Percentiles rank a stretch among this genome's conserved stretches.
Conservation (phyloP, 257 asterid genomes). For the Ilex asprella region DNA sequence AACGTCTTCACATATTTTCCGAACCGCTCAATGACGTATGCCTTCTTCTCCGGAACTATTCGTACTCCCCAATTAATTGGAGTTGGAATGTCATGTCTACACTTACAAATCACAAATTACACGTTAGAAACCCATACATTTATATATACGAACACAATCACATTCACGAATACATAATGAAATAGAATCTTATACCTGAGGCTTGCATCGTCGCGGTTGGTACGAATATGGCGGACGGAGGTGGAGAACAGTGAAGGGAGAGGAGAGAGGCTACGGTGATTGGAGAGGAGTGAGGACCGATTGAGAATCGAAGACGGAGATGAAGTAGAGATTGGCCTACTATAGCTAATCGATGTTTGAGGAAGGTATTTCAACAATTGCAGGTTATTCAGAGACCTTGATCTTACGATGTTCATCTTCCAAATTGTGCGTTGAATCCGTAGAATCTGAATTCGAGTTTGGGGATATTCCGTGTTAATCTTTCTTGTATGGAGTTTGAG, state of each 20-base stretch:
- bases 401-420: too few relatives aligned
- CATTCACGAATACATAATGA: background rate
- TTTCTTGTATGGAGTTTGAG: too few relatives aligned
- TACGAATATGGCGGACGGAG: constrained; percentile 61
- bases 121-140: constrained; percentile 19
- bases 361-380: too few relatives aligned
- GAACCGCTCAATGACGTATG: background rate
- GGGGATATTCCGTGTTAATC: too few relatives aligned
- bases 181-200: constrained; percentile 28
- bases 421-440: too few relatives aligned
- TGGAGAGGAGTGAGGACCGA: constrained; percentile 21
- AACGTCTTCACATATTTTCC: constrained; percentile 1
- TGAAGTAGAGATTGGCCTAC: too few relatives aligned
- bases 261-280: background rate
- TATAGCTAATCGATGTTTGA: too few relatives aligned
- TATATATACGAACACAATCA: constrained; percentile 2
- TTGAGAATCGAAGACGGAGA: constrained; percentile 33
- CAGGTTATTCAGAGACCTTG: too few relatives aligned
- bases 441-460: too few relatives aligned
- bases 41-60: constrained; percentile 32
- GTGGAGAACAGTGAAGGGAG: constrained; percentile 15
- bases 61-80: constrained; percentile 88
- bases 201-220: constrained; percentile 43
- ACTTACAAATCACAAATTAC: too few relatives aligned
- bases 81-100: constrained; percentile 33